phyloP scores from a whole-genome alignment of 2,329 filamentous ascomycete species.

The Fusarium chlamydosporum region DNA sequence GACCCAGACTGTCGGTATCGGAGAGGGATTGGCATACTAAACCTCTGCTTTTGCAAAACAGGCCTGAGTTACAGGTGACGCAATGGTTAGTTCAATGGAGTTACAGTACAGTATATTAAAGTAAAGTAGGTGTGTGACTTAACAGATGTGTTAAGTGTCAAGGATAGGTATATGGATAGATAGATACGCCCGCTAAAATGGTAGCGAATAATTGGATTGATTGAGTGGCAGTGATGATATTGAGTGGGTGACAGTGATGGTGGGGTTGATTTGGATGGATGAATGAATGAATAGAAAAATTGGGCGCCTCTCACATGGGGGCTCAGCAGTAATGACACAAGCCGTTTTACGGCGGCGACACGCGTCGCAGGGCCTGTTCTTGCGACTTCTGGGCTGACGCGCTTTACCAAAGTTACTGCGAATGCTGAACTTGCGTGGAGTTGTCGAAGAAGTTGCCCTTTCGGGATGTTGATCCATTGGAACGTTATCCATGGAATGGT shows the following conservation, averaged over 20 bases:
- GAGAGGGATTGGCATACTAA: conserved; percentile 54
- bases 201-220: neutral
- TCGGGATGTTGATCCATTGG: neutral
- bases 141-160: conserved; percentile 16
- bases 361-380: conserved; percentile 62
- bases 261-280: neutral
- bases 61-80: conserved; percentile 44
- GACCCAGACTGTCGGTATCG: conserved; percentile 29
- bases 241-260: no score
- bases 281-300: no score
- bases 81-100: conserved; percentile 27
- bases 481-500: conserved; percentile 13
- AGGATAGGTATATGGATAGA: neutral
- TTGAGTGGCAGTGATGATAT: neutral
- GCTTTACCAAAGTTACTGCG: conserved; percentile 60
- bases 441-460: conserved; percentile 30
- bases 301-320: conserved; percentile 58
- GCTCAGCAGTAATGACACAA: conserved; percentile 61
- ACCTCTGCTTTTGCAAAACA: conserved; percentile 55
- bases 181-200: neutral
- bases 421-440: conserved; percentile 58
- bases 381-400: conserved; percentile 60
- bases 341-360: conserved; percentile 63
- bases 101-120: neutral
- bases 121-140: conserved; percentile 9